Evolutionary conservation across 495 filamentous ascomycete species (phyloP), one percentile per base, ranked within the genome.

Genomic region (Physcia stellaris): DNA sequence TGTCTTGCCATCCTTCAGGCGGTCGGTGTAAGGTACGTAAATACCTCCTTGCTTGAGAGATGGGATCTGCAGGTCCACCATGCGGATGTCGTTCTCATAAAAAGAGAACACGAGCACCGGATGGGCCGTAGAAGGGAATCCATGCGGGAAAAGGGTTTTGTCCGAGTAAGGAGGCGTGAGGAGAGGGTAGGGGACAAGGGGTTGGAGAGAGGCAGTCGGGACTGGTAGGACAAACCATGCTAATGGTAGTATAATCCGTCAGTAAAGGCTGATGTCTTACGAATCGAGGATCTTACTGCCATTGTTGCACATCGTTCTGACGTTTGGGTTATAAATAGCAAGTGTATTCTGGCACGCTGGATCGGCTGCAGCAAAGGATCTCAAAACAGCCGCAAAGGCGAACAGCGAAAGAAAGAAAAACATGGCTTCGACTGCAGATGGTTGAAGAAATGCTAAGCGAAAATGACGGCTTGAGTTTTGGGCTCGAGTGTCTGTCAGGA

Each of bases 71-170:
- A 48, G 35, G 11, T 9, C 17, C 6, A 22, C 2, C 41, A 43
- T 43, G 40, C 45, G 45, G 31, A 48, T 44, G 18, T 48, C 45
- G 24, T 35, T 44, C 27, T 45, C 9, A 7, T 35, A 24, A 11
- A 12, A 18, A 10, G 13, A 33, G 9, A 9, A 10, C 15, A 46
- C 39, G 2, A 42, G 16, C 19, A 46, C 32, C 6, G 43, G 43
- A 32, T 37, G 39, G 13, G 10, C 38, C 5, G 19, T 29, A 12
- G 24, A 21, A 24, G 43, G 43, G 10, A 46, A 46, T 18, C 43
- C 39, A 18, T 39, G 40, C 0, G 43, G 43, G 15, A 45, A 45
- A n/a, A 45, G 31, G 9, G 30, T 12, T 15, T 12, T 28, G 18
- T 45, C 43, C 16, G n/a, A n/a, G 16, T 24, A 30, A 12, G 43